phyloP scores from a whole-genome alignment of 305 asterid genomes.

The Fraxinus angustifolia region DNA sequence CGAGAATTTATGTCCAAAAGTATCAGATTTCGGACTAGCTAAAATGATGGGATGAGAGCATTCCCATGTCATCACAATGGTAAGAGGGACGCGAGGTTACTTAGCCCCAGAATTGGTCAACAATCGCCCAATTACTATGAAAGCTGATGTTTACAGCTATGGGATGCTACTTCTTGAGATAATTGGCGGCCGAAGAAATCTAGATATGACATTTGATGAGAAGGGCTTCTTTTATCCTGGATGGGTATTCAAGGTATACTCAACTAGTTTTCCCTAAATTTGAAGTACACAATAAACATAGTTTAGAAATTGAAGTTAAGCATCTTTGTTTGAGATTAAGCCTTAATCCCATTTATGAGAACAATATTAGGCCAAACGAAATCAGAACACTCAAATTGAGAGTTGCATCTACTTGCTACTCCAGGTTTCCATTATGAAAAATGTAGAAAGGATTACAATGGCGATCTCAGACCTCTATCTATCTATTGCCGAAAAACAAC shows the following conservation, averaged over 20 bases:
- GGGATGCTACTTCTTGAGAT: conserved; percentile 90
- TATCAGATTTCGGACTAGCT: conserved; percentile 85
- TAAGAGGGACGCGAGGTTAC: conserved; percentile 83
- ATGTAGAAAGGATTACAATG: not conserved
- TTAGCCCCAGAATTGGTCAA: conserved; percentile 87
- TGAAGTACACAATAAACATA: not conserved
- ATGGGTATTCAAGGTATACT: conserved; percentile 85
- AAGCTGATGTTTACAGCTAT: conserved; percentile 88
- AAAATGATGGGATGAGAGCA: conserved; percentile 88
- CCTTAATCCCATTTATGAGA: not conserved
- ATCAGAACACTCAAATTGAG: not conserved
- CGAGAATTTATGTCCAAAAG: conserved; percentile 73
- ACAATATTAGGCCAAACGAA: not conserved
- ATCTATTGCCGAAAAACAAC: not conserved
- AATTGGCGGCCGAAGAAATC: conserved; percentile 83
- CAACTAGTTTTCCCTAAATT: not conserved
- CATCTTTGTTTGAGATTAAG: not conserved
- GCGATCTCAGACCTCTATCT: not conserved
- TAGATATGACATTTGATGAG: conserved; percentile 70
- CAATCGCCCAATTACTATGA: conserved; percentile 77
- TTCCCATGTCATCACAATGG: conserved; percentile 76
- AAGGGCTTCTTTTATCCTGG: conserved; percentile 81
- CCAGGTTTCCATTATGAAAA: not conserved
- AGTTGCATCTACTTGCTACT: not conserved
- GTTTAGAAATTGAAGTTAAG: not conserved